Conservation (phyloP, 345 rosid species). For the Capsella bursapastoris region DNA sequence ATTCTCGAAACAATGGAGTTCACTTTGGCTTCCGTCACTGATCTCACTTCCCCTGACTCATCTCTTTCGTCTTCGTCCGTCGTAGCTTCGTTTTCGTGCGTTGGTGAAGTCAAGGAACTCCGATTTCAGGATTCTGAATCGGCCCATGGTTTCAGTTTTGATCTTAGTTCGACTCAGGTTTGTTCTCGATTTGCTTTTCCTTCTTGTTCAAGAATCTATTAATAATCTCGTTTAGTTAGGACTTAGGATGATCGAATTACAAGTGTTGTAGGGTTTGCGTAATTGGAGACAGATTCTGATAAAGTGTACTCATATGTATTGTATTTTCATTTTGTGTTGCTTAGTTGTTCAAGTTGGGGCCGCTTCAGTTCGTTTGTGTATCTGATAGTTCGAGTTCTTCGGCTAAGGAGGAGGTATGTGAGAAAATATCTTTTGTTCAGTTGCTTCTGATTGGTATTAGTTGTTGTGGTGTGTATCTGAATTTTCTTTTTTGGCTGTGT, state of each 20-base stretch:
- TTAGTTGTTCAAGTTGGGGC: conserved; percentile 83
- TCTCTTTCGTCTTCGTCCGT: conserved; percentile 46
- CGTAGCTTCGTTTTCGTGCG: conserved; percentile 56
- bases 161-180: conserved; percentile 63
- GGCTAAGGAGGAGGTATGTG: conserved; percentile 59
- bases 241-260: too few relatives aligned
- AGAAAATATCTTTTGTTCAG: not conserved
- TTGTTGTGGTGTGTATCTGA: not conserved
- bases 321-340: not conserved
- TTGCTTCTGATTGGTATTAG: not conserved
- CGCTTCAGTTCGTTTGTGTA: conserved; percentile 67
- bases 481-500: not conserved
- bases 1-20: conserved; percentile 49
- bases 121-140: conserved; percentile 54
- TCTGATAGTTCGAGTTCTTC: conserved; percentile 46
- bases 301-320: not conserved
- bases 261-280: too few relatives aligned
- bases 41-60: conserved; percentile 51
- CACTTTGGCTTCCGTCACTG: conserved; percentile 56
- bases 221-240: too few relatives aligned
- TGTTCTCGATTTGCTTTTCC: conserved; percentile 5
- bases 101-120: conserved; percentile 50
- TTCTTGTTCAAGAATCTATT: not conserved
- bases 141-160: conserved; percentile 42
- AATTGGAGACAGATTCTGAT: not conserved